Evolutionary conservation across 805 yeast species (phyloP).

Genomic region (Candida chilensis): DNA sequence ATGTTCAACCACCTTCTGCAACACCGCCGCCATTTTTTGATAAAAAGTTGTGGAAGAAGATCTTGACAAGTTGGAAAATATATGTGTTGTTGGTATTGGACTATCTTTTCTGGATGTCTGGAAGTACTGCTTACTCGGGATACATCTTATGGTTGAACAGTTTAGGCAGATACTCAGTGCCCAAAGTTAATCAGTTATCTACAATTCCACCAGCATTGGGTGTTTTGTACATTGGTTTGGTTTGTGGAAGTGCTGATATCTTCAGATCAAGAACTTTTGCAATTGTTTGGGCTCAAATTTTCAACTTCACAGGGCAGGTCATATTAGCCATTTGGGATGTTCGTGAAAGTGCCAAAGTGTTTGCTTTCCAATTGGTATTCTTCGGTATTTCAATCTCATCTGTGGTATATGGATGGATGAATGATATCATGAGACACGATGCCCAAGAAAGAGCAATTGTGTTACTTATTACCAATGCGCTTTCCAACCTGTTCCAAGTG

Average conservation of each 20-base stretch:
- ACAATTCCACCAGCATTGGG: slow-evolving; percentile 18
- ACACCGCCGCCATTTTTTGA: slow-evolving; percentile 12
- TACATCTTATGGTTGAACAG: slow-evolving; percentile 24
- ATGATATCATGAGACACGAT: slow-evolving; percentile 28
- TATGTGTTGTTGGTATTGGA: slow-evolving; percentile 26
- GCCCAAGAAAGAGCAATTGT: slow-evolving; percentile 24
- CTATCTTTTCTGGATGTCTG: slow-evolving; percentile 31
- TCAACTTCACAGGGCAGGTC: slow-evolving; percentile 25
- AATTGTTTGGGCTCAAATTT: slow-evolving; percentile 23
- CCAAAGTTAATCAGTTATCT: slow-evolving; percentile 11
- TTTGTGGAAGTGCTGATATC: slow-evolving; percentile 14
- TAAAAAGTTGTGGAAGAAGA: slow-evolving; percentile 19
- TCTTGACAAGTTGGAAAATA: slow-evolving; percentile 28
- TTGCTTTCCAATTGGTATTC: slow-evolving; percentile 31
- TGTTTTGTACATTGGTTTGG: slow-evolving; percentile 10
- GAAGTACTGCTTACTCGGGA: slow-evolving; percentile 26
- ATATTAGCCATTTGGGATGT: slow-evolving; percentile 29
- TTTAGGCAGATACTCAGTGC: slow-evolving; percentile 6
- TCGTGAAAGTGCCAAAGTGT: slow-evolving; percentile 31
- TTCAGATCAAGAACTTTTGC: slow-evolving; percentile 23
- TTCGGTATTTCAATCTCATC: slow-evolving; percentile 38
- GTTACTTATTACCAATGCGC: slow-evolving; percentile 23
- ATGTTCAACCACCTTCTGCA: slow-evolving; percentile 13
- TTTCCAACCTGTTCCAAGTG: slow-evolving; percentile 29
- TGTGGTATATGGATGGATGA: slow-evolving; percentile 28